A percentile compares a stretch with the other conserved stretches of the same genome.
phyloP scores from a whole-genome alignment of 176 grass and related monocot species.

The Miscanthus lutarioriparius region DNA sequence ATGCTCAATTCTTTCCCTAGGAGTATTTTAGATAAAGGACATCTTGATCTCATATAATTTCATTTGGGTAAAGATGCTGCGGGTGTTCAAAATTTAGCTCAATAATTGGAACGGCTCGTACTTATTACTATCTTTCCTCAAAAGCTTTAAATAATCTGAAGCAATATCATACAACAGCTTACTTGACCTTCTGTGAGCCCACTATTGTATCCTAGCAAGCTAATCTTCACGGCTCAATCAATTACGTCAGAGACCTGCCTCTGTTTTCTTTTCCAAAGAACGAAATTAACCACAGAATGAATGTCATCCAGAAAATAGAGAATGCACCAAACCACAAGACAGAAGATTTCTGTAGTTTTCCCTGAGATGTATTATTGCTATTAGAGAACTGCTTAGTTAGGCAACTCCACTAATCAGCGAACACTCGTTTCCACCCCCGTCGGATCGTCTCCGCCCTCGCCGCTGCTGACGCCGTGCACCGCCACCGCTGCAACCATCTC shows the following conservation, averaged over 20 bases:
- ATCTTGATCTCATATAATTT: constrained; percentile 12
- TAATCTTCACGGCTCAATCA: not conserved
- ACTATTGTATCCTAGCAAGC: not conserved
- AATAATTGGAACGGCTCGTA: not conserved
- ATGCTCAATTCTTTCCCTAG: constrained; percentile 11
- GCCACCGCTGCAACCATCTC: too few relatives aligned
- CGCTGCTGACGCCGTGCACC: too few relatives aligned
- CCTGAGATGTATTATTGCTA: too few relatives aligned
- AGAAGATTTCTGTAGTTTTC: too few relatives aligned
- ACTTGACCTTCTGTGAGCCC: not conserved
- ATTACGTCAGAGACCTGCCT: not conserved
- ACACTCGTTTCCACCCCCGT: too few relatives aligned
- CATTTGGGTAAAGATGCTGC: not conserved
- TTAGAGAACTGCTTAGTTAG: too few relatives aligned
- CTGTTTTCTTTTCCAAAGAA: not conserved
- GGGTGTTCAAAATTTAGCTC: not conserved
- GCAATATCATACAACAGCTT: constrained; percentile 25
- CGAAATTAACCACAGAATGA: too few relatives aligned
- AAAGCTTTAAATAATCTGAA: not conserved
- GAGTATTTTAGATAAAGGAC: constrained; percentile 25
- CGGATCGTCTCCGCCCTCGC: too few relatives aligned
- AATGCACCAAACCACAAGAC: too few relatives aligned
- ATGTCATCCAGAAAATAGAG: too few relatives aligned
- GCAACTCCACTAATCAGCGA: too few relatives aligned
- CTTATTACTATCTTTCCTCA: constrained; percentile 10